Conservation (phyloP, 2,329 filamentous ascomycete genomes). For the Cladophialophora exuberans region DNA sequence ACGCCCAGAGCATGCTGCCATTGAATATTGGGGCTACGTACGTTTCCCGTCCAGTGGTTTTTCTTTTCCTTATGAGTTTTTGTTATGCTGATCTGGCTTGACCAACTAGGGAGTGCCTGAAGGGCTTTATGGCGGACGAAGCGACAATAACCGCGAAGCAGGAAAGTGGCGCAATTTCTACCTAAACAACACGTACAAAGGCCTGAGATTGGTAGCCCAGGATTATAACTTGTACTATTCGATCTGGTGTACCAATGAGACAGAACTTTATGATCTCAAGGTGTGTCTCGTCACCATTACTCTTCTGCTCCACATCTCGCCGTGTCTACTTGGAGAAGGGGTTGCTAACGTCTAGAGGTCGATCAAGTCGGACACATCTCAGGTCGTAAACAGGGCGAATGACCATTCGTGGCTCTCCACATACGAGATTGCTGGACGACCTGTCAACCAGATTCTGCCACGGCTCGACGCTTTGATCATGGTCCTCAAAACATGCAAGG, state of each 20-base stretch:
- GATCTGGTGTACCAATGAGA: slow-evolving; percentile 47
- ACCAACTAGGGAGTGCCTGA: slow-evolving; percentile 31
- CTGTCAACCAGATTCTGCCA: slow-evolving; percentile 29
- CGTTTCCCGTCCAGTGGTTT: no score
- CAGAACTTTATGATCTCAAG: slow-evolving; percentile 46
- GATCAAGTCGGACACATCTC: slow-evolving; percentile 40
- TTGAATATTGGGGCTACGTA: slow-evolving; percentile 59
- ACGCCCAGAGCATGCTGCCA: slow-evolving; percentile 58
- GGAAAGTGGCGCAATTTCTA: slow-evolving; percentile 1
- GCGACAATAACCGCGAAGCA: slow-evolving; percentile 5
- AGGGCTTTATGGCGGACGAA: slow-evolving; percentile 32
- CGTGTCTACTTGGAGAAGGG: no score
- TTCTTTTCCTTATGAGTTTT: no score
- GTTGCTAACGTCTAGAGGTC: no score
- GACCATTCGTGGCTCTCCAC: slow-evolving; percentile 16
- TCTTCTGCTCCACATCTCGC: no score
- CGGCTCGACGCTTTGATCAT: slow-evolving; percentile 39
- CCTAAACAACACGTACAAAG: slow-evolving; percentile 42
- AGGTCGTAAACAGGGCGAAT: slow-evolving; percentile 38
- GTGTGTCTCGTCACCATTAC: no score
- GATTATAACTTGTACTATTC: slow-evolving; percentile 45
- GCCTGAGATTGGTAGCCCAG: slow-evolving; percentile 40
- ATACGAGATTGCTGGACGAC: neutral
- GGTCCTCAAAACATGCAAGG: slow-evolving; percentile 42
- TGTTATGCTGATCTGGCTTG: no score